Evolutionary conservation across 306 rosid genomes (phyloP).

Genomic region (Cucumis melo): DNA sequence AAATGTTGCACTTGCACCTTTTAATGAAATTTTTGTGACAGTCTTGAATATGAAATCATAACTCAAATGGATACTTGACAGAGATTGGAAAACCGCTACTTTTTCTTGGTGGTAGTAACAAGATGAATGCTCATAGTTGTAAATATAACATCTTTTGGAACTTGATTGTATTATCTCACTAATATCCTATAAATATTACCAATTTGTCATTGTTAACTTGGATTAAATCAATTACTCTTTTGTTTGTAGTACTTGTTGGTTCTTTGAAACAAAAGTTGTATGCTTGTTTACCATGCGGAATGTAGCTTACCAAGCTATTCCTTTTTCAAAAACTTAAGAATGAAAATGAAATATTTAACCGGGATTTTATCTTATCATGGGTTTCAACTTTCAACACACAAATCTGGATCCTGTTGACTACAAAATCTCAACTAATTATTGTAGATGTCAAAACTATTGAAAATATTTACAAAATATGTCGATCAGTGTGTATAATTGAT

Average conservation of each 20-base stretch:
- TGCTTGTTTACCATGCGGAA: background rate
- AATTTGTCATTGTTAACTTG: background rate
- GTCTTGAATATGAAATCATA: background rate
- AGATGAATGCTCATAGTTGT: background rate
- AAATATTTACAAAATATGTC: too few species aligned
- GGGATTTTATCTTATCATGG: background rate
- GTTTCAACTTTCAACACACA: background rate
- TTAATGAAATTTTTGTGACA: background rate
- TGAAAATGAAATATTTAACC: background rate
- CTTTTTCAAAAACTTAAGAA: background rate
- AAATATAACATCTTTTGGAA: background rate
- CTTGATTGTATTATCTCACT: background rate
- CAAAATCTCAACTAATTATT: background rate
- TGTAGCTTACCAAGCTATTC: background rate
- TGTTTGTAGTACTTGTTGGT: background rate
- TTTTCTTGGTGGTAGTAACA: background rate
- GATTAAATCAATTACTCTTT: background rate
- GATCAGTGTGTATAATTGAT: too few species aligned
- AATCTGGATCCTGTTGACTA: background rate
- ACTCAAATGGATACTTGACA: background rate
- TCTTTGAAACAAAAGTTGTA: background rate
- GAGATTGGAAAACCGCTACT: background rate
- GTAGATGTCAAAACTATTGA: too few species aligned
- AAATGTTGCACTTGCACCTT: background rate
- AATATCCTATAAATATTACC: background rate